A percentile compares a stretch with the other conserved stretches of the same genome.
phyloP scores from a whole-genome alignment of 768 basidiomycete genomes.

The Lentinula edodes region DNA sequence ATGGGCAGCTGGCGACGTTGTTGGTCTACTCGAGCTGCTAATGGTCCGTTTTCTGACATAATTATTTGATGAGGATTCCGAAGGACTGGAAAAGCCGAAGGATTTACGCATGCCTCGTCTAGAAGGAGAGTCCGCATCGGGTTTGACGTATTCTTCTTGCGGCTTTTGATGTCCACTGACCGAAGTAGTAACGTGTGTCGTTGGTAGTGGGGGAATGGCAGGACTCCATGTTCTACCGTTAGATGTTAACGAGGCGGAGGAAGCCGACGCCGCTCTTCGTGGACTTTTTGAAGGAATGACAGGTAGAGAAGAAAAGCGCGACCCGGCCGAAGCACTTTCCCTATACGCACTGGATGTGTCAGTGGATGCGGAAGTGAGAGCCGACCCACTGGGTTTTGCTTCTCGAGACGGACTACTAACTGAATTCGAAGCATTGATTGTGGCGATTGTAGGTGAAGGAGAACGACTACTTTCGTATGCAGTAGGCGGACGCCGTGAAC shows the following conservation, averaged over 20 bases:
- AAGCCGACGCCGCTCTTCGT: constrained; percentile 7
- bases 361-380: constrained; percentile 5
- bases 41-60: not conserved
- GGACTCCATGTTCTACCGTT: not conserved
- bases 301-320: constrained; percentile 22
- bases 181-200: not conserved
- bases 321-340: not conserved
- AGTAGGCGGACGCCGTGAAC: not conserved
- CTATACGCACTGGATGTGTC: constrained; percentile 11
- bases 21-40: not conserved
- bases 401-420: not conserved
- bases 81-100: not conserved
- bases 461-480: not conserved
- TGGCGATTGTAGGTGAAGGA: constrained; percentile 42
- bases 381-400: not conserved
- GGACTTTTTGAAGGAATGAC: constrained; percentile 14
- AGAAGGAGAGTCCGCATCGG: not conserved
- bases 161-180: not conserved
- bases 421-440: constrained; percentile 39
- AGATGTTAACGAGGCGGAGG: not conserved
- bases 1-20: not conserved
- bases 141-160: not conserved
- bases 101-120: not conserved
- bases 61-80: not conserved
- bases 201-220: not conserved